Evolutionary conservation across 2,329 filamentous ascomycete species (phyloP).

Genomic region (Nothopassalora personata): DNA sequence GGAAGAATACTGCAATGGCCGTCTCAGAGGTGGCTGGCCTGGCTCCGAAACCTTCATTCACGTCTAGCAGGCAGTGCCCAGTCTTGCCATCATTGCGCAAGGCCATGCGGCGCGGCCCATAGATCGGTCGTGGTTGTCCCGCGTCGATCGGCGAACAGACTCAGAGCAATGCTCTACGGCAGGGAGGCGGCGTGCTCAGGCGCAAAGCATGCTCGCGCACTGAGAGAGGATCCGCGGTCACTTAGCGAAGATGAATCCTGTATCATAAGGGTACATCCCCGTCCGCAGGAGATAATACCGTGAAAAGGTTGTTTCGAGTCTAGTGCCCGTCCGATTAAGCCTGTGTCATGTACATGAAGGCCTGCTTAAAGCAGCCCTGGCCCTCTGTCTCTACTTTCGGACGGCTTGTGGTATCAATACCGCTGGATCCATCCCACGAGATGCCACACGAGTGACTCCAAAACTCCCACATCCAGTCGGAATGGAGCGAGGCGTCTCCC

Average conservation of each 20-base stretch:
- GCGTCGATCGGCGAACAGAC: not conserved
- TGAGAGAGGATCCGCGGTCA: not conserved
- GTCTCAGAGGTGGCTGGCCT: not conserved
- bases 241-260: not conserved
- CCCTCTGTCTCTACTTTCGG: not conserved
- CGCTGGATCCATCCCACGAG: not conserved
- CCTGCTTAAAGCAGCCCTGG: not conserved
- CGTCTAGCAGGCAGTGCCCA: not conserved
- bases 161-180: not conserved
- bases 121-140: not conserved
- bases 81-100: constrained; percentile 1
- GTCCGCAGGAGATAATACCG: not conserved
- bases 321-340: constrained; percentile 10
- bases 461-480: not conserved
- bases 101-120: not conserved
- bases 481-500: constrained; percentile 13
- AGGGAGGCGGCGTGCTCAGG: constrained; percentile 1
- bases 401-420: not conserved
- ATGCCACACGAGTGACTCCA: not conserved
- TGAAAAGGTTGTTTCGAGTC: constrained; percentile 7
- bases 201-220: not conserved
- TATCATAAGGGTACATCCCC: not conserved
- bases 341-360: not conserved
- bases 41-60: not conserved
- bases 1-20: not conserved